These are phyloP conservation scores for Umbelopsis sp. DNA, from an alignment of 371 early-diverging fungal species.

Conservation along the genomic window DNA sequence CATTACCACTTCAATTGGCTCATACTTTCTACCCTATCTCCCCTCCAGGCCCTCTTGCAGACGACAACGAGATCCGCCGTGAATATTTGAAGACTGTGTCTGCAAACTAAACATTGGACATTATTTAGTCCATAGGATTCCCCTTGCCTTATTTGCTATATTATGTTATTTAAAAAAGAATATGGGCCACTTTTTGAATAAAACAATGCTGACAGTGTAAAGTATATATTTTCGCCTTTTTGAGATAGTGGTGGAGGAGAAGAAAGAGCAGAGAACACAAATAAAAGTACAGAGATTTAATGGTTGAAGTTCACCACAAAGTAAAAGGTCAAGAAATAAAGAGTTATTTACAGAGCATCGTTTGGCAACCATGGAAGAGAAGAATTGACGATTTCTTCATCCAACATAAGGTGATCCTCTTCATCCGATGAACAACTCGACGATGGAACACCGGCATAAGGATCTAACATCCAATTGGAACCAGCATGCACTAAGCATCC, in stretches of 20 bases:
- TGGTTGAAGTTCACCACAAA: no score
- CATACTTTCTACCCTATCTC: neutral
- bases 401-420: slow-evolving; percentile 3
- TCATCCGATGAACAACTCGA: slow-evolving; percentile 6
- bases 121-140: no score
- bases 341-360: neutral
- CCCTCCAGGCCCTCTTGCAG: slow-evolving; percentile 42
- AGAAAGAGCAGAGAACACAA: no score
- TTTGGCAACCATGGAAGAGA: neutral
- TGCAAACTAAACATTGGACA: slow-evolving; percentile 24
- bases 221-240: no score
- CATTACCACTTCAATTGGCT: neutral
- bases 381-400: neutral
- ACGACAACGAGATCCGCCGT: slow-evolving; percentile 40
- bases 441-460: slow-evolving; percentile 28
- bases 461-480: slow-evolving; percentile 31
- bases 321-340: no score
- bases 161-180: no score
- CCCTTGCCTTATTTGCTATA: no score
- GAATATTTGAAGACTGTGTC: slow-evolving; percentile 37
- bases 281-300: no score
- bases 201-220: no score
- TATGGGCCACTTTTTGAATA: no score
- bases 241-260: no score
- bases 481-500: slow-evolving; percentile 45